Base-by-base conservation (phyloP, 345 rosid species). In the Lepidium africanum region DNA sequence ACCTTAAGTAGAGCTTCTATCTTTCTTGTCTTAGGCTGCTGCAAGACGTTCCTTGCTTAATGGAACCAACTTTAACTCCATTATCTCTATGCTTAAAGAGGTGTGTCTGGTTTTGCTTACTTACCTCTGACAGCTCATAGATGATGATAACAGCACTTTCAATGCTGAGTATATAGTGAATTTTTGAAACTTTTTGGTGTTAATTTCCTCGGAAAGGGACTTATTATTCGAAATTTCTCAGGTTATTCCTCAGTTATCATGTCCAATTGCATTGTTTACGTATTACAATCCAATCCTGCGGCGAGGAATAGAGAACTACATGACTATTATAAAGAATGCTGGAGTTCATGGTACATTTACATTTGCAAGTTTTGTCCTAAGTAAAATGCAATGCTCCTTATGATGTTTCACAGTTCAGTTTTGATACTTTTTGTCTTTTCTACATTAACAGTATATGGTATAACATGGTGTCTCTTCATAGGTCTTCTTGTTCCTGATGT, bases 401-500 rank as follows among this genome's bases (percentile, higher is more conserved):
- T 42, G 33, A 30, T 45, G 37, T 67, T 65, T 19, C 27, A 65
- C 41, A 41, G 51, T n/a, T 52, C 69, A 59, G 21, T 66, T 58
- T 65, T 35, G 5, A 48, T 17, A 30, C 10, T 36, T 27, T 64
- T 36, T 65, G 52, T 12, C 32, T 54, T 37, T 11, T 42, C 15
- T 33, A 46, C 64, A 45, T 14, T 37, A 39, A 15, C 43, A 12
- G 5, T 54, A 23, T 54, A 27, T 36, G 23, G 14, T 47, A 23
- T 56, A 6, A 48, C 41, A 41, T 61, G n/a, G 9, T 60, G 19
- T 50, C 57, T 53, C 32, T 63, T 56, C 4, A 15, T 78, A 86
- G 98, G 88, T 59, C 95, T 94, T 77, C 92, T 91, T 41, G 96
- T 94, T 62, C 96, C 97, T 43, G 99, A 94, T 80, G 96, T 94